These are phyloP conservation scores for Lumnitzera racemosa DNA, from an alignment of 345 rosid species.

Conservation along the genomic window DNA sequence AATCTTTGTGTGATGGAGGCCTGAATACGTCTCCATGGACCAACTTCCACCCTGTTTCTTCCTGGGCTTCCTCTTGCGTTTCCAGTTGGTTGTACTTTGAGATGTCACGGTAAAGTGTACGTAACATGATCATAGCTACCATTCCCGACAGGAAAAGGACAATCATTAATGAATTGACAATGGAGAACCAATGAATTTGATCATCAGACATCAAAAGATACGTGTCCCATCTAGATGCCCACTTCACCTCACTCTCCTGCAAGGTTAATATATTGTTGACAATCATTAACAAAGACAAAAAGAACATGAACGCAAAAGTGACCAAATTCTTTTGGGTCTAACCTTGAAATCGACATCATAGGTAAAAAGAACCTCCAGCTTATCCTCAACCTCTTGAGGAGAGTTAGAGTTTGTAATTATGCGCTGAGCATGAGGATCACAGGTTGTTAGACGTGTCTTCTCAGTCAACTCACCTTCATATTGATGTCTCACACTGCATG, in stretches of 20 bases:
- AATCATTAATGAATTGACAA: constrained; percentile 88
- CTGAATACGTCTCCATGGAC: constrained; percentile 95
- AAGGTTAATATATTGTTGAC: constrained; percentile 6
- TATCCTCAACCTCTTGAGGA: constrained; percentile 81
- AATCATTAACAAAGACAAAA: background rate
- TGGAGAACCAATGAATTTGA: constrained; percentile 95
- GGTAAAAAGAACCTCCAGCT: constrained; percentile 66
- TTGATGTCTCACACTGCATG: constrained; percentile 61
- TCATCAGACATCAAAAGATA: constrained; percentile 91
- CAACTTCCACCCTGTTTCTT: constrained; percentile 93
- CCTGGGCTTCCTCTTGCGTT: constrained; percentile 91
- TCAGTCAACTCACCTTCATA: constrained; percentile 71
- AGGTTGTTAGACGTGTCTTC: constrained; percentile 57
- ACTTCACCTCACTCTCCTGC: constrained; percentile 84
- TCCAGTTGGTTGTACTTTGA: constrained; percentile 92
- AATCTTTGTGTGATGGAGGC: constrained; percentile 61
- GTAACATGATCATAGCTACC: constrained; percentile 97
- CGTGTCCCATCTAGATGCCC: constrained; percentile 97
- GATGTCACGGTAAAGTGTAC: constrained; percentile 85
- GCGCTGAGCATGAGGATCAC: constrained; percentile 83
- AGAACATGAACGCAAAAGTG: background rate
- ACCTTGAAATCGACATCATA: constrained; percentile 88
- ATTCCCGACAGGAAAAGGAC: constrained; percentile 94
- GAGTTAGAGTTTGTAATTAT: constrained; percentile 67
- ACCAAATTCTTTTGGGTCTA: constrained; percentile 2